These are phyloP conservation scores for Quercus phellos DNA, from an alignment of 331 rosid species.

Conservation along the genomic window DNA sequence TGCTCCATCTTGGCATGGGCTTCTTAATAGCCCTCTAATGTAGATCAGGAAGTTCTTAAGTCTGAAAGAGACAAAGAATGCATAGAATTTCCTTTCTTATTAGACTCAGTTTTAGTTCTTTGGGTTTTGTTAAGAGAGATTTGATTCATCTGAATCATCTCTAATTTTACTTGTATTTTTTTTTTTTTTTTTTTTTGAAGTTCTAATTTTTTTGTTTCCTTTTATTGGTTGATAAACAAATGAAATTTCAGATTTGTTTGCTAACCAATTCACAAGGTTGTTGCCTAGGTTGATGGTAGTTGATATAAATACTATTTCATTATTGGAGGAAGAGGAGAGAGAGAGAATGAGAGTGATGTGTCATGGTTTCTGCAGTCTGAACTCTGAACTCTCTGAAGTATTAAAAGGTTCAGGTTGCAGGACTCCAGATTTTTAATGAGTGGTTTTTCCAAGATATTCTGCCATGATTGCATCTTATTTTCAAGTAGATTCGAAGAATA, in stretches of 20 bases:
- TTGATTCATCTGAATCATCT: slow-evolving; percentile 36
- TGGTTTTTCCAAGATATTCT: slow-evolving; percentile 74
- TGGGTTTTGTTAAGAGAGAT: slow-evolving; percentile 20
- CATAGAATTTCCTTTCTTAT: slow-evolving; percentile 22
- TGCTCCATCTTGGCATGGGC: slow-evolving; percentile 80
- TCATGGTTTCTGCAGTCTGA: slow-evolving; percentile 54
- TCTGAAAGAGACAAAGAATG: neutral
- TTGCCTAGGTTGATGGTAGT: slow-evolving; percentile 19
- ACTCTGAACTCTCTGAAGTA: slow-evolving; percentile 55
- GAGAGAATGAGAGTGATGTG: slow-evolving; percentile 49
- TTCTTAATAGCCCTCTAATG: slow-evolving; percentile 83
- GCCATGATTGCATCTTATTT: slow-evolving; percentile 51
- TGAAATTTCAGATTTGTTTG: slow-evolving; percentile 44
- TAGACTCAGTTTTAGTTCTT: slow-evolving; percentile 30
- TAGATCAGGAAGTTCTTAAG: slow-evolving; percentile 22
- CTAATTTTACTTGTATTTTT: slow-evolving; percentile 11
- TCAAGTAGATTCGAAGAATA: slow-evolving; percentile 44
- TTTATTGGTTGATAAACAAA: slow-evolving; percentile 36
- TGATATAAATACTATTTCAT: slow-evolving; percentile 26
- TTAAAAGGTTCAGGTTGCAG: slow-evolving; percentile 38
- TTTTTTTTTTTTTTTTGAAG: neutral
- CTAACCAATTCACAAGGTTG: slow-evolving; percentile 28
- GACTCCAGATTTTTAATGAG: slow-evolving; percentile 31
- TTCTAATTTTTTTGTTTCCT: slow-evolving; percentile 29
- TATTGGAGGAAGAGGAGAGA: neutral